Evolutionary conservation across 2,329 filamentous ascomycete species (phyloP), one percentile per base, ranked within the genome.

Genomic region (Rutstroemia sydowiana): DNA sequence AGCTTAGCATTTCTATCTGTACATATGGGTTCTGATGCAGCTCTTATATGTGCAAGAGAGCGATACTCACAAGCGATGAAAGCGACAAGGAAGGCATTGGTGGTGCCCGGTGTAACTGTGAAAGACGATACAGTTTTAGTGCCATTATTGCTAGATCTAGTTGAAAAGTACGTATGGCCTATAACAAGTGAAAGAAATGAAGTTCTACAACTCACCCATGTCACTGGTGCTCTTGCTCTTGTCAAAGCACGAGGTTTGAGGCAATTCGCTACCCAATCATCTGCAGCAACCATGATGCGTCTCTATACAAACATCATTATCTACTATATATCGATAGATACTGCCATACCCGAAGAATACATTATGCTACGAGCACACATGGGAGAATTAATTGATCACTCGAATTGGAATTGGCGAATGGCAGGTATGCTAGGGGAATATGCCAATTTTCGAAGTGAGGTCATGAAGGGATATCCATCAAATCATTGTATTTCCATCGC

Each of bases 201-300:
- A 4, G 23, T 26, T 26, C 14, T 16, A 26, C 48, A 36, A 37
- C 48, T 21, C 20, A 48, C 69, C 60, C 67, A 71, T 40, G 72
- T 71, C 61, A 74, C 70, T 6, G 74, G 72, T 32, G 65, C 49
- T 48, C 64, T 66, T 16, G 63, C 48, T 57, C 64, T 65, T 41
- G 59, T 57, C 30, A 61, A 63, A 8, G 58, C 58, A 14, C 39
- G 28, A 9, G 21, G n/a, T 13, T 14, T 32, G 2, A 6, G 16
- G n/a, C 13, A 44, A n/a, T 37, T 44, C 28, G 14, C n/a, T 5
- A 11, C 43, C 7, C 9, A n/a, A 11, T 26, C 14, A 28, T 45
- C 42, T 11, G 21, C 36, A 23, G 44, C n/a, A 21, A 23, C 45
- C 11, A 20, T 54, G 10, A 21, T 32, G 14, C 46, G 54, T 9